Base-by-base conservation (phyloP, 345 rosid genomes). In the Triadica sebifera region DNA sequence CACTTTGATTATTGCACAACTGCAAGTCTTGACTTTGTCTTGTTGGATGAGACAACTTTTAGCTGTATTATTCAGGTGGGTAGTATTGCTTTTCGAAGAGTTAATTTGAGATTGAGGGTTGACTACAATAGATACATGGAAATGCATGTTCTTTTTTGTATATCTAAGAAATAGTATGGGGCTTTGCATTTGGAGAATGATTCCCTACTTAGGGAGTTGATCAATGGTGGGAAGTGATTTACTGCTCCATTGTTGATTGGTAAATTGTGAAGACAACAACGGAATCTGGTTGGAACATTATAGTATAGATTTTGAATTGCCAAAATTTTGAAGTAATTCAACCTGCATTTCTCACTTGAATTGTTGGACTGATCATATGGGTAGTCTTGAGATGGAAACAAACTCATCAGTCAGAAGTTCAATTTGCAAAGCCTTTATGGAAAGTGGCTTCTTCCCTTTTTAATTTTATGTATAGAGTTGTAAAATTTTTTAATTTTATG, bases 1-100 rank as follows among this genome's bases (percentile, higher is more conserved):
- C 98, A 96, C 77, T 96, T 96, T 0, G 96, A 95, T 83, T 93
- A 93, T 67, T 93, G 96, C 81, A 90, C 93, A 72, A 87, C 98
- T 38, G 90, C 97, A 49, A 89, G 87, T 84, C 81, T 82, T 78
- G 94, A 86, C 81, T 96, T 91, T 81, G 78, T 89, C 82, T 81
- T 82, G 85, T 86, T 96, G 81, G 98, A 91, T 58, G 89, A 84
- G 81, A 71, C 84, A 66, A 78, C 85, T 65, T 93, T 96, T 85
- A 81, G 87, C 85, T 83, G 76, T 80, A 86, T 96, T 73, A 81
- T 91, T 85, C 88, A 86, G 98, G 99, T 95, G 64, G 24, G 59
- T 84, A 89, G 84, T 41, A 71, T 71, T 65, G 43, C 41, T 47
- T 53, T 68, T 79, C 9, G 37, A n/a, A 58, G 13, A 56, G 55